These are phyloP conservation scores for Penicillium sp. DNA, from an alignment of 2,329 filamentous ascomycete genomes.

Conservation along the genomic window DNA sequence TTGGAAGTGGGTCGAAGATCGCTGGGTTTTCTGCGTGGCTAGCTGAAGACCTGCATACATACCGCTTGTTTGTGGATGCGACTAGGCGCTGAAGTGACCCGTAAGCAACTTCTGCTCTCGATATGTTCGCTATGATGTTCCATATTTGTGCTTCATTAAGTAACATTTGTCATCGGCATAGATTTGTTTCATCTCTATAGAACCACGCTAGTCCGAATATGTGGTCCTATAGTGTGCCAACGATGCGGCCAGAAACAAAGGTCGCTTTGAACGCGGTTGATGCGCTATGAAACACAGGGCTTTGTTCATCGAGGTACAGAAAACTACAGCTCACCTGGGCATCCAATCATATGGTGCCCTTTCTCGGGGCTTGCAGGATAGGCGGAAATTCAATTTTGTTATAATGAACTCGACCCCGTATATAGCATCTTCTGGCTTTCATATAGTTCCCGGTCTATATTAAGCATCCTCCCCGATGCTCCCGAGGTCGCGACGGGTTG, in stretches of 20 bases:
- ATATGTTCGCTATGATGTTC: too few species aligned
- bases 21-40: too few species aligned
- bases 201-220: too few species aligned
- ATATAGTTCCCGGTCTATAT: not conserved
- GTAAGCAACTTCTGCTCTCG: too few species aligned
- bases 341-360: not conserved
- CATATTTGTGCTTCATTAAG: too few species aligned
- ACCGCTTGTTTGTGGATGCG: too few species aligned
- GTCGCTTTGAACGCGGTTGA: not conserved
- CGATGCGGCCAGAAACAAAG: not conserved
- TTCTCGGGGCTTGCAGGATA: not conserved
- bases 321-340: not conserved
- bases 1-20: too few species aligned
- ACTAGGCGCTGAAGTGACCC: too few species aligned
- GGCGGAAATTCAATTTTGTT: not conserved
- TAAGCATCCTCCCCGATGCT: not conserved
- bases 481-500: not conserved
- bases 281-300: not conserved
- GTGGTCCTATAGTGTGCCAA: too few species aligned
- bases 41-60: too few species aligned
- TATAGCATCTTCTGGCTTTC: not conserved
- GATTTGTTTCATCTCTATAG: too few species aligned
- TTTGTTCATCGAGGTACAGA: not conserved
- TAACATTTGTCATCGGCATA: too few species aligned
- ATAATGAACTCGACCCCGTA: not conserved